Conservation (phyloP, 106 monocot genomes). For the Platanthera zijinensis region DNA sequence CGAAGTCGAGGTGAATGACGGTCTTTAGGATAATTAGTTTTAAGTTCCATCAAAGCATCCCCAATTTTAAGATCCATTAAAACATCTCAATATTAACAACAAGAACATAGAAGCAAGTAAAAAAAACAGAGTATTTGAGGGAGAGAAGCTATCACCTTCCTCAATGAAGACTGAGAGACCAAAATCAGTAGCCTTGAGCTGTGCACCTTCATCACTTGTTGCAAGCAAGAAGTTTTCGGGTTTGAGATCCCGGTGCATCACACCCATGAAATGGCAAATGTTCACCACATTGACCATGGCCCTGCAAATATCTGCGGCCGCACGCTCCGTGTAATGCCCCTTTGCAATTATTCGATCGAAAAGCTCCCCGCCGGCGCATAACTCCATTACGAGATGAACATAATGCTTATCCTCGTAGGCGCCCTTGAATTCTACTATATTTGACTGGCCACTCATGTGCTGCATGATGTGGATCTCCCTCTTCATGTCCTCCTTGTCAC, state of each 20-base stretch:
- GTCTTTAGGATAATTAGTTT: background rate
- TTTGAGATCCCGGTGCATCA: conserved; percentile 58
- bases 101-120: background rate
- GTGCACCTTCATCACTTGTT: conserved; percentile 35
- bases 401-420: conserved; percentile 41
- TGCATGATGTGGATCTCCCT: conserved; percentile 60
- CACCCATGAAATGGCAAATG: conserved; percentile 55
- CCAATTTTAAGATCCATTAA: background rate
- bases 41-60: background rate
- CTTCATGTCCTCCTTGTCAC: conserved; percentile 35
- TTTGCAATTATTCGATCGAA: conserved; percentile 52
- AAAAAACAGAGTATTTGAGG: background rate
- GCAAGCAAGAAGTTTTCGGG: conserved; percentile 58
- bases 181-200: conserved; percentile 62
- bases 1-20: background rate
- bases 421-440: conserved; percentile 55
- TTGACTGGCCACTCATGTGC: conserved; percentile 47
- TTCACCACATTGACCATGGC: conserved; percentile 48
- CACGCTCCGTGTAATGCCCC: conserved; percentile 39
- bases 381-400: conserved; percentile 53
- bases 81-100: background rate
- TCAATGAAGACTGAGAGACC: conserved; percentile 60
- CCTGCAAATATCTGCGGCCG: conserved; percentile 38
- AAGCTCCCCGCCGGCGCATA: conserved; percentile 52
- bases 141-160: conserved; percentile 27